These are phyloP conservation scores for Ustilago nuda DNA, from an alignment of 1,284 basidiomycete species.

Conservation along the genomic window DNA sequence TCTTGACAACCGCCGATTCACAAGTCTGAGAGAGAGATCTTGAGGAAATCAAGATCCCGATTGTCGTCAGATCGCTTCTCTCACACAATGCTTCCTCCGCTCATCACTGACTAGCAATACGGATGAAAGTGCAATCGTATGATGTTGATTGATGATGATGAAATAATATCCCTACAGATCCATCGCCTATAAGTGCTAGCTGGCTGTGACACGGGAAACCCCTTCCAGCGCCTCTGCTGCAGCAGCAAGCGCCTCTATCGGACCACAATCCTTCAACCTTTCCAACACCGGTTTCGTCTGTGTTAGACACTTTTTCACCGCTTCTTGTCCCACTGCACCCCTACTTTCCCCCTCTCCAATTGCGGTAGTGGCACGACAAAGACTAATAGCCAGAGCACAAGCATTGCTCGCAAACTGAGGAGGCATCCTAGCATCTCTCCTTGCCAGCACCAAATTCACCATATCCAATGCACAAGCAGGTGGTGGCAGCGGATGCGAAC, in stretches of 20 bases:
- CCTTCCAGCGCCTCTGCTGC: conserved; percentile 39
- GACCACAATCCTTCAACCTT: conserved; percentile 36
- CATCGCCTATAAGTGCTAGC: too few species aligned
- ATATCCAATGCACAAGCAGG: conserved; percentile 53
- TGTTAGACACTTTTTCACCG: conserved; percentile 17
- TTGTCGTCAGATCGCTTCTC: too few species aligned
- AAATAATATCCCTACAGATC: too few species aligned
- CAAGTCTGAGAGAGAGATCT: too few species aligned
- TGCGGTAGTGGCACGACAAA: conserved; percentile 21
- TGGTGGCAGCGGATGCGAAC: conserved; percentile 45
- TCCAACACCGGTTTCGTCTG: conserved; percentile 33
- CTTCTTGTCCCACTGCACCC: conserved; percentile 34
- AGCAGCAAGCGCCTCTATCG: conserved; percentile 43
- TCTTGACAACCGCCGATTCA: too few species aligned
- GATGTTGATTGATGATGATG: not conserved
- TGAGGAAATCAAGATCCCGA: too few species aligned
- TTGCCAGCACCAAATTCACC: conserved; percentile 54
- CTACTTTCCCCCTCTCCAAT: conserved; percentile 5
- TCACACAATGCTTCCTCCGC: too few species aligned
- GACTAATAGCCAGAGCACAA: conserved; percentile 46
- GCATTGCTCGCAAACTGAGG: conserved; percentile 60
- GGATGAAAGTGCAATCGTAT: too few species aligned
- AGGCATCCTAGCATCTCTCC: conserved; percentile 62
- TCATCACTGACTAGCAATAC: too few species aligned
- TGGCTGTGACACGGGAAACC: conserved; percentile 4